Evolutionary conservation across 1,139 yeast genomes (phyloP).

Genomic region (Debaryomyces subglobosus): DNA sequence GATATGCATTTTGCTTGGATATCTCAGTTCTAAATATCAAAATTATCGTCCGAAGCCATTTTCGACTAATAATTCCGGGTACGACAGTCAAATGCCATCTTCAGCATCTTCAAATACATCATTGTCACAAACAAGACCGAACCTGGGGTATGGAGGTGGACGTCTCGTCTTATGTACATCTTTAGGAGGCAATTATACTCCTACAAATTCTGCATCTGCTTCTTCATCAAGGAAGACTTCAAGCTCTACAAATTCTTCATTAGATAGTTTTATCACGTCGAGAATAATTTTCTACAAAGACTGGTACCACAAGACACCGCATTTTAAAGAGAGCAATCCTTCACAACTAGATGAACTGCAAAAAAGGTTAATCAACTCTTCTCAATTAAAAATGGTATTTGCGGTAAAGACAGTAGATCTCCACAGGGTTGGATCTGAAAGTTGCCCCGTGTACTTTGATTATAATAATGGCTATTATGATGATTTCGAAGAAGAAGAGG

Average conservation of each 20-base stretch:
- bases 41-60: constrained; percentile 8
- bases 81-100: constrained; percentile 7
- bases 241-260: constrained; percentile 6
- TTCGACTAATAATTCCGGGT: not conserved
- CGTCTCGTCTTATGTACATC: constrained; percentile 25
- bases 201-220: constrained; percentile 4
- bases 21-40: constrained; percentile 32
- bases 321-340: constrained; percentile 18
- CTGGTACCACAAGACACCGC: constrained; percentile 38
- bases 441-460: constrained; percentile 28
- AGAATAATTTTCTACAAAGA: constrained; percentile 39
- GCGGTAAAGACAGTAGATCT: constrained; percentile 24
- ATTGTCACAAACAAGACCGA: constrained; percentile 4
- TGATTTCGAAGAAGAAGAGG: constrained; percentile 3
- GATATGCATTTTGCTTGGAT: constrained; percentile 36
- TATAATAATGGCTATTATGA: constrained; percentile 19
- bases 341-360: not conserved
- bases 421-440: constrained; percentile 10
- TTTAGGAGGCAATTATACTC: constrained; percentile 12
- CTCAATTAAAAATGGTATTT: constrained; percentile 22
- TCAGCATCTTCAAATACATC: constrained; percentile 10
- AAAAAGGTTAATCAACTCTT: constrained; percentile 3
- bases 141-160: constrained; percentile 14
- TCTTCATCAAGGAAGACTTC: not conserved
- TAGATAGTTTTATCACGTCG: constrained; percentile 27